phyloP scores from a whole-genome alignment of 78 protist genomes.

The slime mould (Dictyostelium discoideum) region DNA sequence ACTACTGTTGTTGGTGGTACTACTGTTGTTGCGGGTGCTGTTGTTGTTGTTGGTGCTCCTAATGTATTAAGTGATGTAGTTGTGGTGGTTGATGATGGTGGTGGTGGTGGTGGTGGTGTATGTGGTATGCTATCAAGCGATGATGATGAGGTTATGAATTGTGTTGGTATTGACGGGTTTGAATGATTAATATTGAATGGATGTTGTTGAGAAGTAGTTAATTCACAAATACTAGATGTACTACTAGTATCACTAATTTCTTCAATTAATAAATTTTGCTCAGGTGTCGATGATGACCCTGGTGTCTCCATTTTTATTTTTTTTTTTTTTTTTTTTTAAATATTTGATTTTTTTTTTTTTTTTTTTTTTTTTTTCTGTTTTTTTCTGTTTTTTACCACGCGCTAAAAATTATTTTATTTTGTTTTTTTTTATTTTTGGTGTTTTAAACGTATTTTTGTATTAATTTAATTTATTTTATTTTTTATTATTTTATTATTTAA shows the following conservation, averaged over 20 bases:
- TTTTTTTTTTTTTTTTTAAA: not conserved
- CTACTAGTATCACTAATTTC: constrained; percentile 15
- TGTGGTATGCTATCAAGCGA: not conserved
- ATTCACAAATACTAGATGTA: not conserved
- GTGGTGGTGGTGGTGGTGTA: not conserved
- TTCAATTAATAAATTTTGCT: not conserved
- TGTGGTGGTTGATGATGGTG: not conserved
- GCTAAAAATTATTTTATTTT: not conserved
- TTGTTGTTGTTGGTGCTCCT: not conserved
- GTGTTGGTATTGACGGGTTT: not conserved
- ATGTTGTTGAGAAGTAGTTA: not conserved
- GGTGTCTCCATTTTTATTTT: not conserved
- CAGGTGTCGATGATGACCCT: not conserved
- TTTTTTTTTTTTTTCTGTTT: too few relatives aligned
- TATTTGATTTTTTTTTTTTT: not conserved
- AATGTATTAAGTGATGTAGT: not conserved
- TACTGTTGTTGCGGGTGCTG: not conserved
- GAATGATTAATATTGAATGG: not conserved
- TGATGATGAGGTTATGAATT: not conserved
- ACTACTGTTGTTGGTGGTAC: not conserved
- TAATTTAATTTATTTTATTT: too few relatives aligned
- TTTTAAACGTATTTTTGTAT: not conserved
- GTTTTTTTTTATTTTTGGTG: not conserved
- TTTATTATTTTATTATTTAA: too few relatives aligned
- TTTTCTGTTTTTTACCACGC: not conserved